phyloP scores from a whole-genome alignment of 2,329 filamentous ascomycete species.

The Aspergillus intermedius region DNA sequence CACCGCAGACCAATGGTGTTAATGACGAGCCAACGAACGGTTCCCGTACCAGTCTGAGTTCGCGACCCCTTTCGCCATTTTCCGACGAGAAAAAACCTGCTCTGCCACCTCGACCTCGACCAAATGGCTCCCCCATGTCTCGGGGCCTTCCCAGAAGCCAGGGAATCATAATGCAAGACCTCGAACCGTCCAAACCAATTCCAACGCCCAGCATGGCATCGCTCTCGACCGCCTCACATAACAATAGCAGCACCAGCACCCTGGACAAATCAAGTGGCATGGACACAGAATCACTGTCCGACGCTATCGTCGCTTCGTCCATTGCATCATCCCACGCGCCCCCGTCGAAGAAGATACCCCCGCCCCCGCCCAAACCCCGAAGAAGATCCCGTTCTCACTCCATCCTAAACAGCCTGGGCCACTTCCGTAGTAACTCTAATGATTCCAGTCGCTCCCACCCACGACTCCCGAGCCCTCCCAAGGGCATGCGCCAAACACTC shows the following conservation, averaged over 20 bases:
- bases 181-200: constrained; percentile 8
- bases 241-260: constrained; percentile 19
- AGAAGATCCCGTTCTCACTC: constrained; percentile 32
- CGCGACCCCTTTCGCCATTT: neutral
- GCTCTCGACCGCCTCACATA: constrained; percentile 17
- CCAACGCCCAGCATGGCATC: constrained; percentile 23
- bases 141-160: constrained; percentile 3
- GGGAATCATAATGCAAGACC: constrained; percentile 6
- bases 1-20: neutral
- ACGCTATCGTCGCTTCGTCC: constrained; percentile 44
- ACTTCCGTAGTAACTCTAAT: neutral
- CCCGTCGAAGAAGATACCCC: constrained; percentile 21
- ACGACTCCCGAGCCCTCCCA: constrained; percentile 31
- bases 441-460: constrained; percentile 20
- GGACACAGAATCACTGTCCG: constrained; percentile 35
- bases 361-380: constrained; percentile 34
- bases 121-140: constrained; percentile 2
- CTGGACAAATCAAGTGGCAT: constrained; percentile 19
- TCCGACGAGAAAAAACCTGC: constrained; percentile 16
- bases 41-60: neutral
- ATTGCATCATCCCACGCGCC: constrained; percentile 38
- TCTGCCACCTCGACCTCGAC: constrained; percentile 19
- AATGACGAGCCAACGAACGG: neutral
- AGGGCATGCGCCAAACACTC: constrained; percentile 37
- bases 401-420: constrained; percentile 19